Conservation (phyloP, 106 monocot species). For the Phalaenopsis aphrodite region DNA sequence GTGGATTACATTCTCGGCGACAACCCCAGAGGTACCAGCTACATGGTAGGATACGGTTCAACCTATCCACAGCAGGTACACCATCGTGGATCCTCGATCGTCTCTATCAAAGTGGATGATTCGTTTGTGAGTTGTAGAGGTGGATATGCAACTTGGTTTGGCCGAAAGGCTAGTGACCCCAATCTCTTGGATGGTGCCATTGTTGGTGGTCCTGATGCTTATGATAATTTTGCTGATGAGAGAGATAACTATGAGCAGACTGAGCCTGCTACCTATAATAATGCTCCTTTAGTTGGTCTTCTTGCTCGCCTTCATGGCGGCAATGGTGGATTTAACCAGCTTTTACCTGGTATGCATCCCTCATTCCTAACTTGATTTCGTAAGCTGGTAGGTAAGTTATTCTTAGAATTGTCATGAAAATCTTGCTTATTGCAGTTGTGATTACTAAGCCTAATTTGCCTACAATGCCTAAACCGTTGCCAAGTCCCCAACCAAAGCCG, state of each 20-base stretch:
- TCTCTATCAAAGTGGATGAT: slow-evolving; percentile 67
- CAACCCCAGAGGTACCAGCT: slow-evolving; percentile 91
- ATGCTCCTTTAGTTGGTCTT: slow-evolving; percentile 72
- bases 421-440: slow-evolving; percentile 15
- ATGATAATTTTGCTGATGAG: slow-evolving; percentile 78
- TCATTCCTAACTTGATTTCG: neutral
- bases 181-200: slow-evolving; percentile 82
- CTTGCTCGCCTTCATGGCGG: slow-evolving; percentile 69
- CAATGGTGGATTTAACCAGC: slow-evolving; percentile 30
- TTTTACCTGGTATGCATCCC: slow-evolving; percentile 27
- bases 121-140: slow-evolving; percentile 71
- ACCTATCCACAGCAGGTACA: slow-evolving; percentile 86
- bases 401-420: neutral
- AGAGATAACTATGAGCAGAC: slow-evolving; percentile 88
- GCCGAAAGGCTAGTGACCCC: slow-evolving; percentile 52
- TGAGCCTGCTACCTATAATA: slow-evolving; percentile 91
- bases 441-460: slow-evolving; percentile 12
- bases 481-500: slow-evolving; percentile 16
- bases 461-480: neutral
- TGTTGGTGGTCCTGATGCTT: slow-evolving; percentile 80
- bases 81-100: slow-evolving; percentile 87
- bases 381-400: neutral
- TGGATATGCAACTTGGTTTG: slow-evolving; percentile 69
- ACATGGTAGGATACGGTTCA: slow-evolving; percentile 92
- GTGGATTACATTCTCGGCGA: slow-evolving; percentile 87